Evolutionary conservation across 2,329 filamentous ascomycete genomes (phyloP).

Genomic region (Botrytis sinoallii): DNA sequence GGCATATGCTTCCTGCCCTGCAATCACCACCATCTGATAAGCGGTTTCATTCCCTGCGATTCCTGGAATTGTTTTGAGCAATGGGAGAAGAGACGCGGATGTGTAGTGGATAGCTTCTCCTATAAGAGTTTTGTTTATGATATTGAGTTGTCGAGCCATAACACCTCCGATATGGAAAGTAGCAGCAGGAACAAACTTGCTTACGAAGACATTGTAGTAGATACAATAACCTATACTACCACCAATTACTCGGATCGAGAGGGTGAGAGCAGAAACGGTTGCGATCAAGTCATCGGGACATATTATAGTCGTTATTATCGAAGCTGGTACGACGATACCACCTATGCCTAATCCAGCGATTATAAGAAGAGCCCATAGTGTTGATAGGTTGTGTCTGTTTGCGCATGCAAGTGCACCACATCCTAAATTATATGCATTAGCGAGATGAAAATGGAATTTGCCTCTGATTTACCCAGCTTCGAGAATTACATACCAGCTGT

Average conservation of each 20-base stretch:
- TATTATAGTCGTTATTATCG: conserved; percentile 66
- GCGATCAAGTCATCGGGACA: conserved; percentile 69
- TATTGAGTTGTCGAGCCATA: conserved; percentile 41
- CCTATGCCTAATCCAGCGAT: conserved; percentile 63
- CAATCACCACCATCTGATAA: conserved; percentile 49
- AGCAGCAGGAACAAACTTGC: conserved; percentile 39
- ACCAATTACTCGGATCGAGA: conserved; percentile 67
- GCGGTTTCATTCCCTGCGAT: conserved; percentile 48
- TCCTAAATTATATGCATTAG: conserved; percentile 41
- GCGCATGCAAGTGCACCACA: conserved; percentile 51
- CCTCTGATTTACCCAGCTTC: no score
- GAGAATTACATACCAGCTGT: conserved; percentile 51
- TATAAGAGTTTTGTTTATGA: conserved; percentile 43
- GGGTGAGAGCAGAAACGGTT: conserved; percentile 63
- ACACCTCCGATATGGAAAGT: conserved; percentile 26
- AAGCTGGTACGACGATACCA: conserved; percentile 55
- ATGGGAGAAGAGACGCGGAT: conserved; percentile 39
- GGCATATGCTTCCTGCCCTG: conserved; percentile 43
- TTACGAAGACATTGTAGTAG: conserved; percentile 52
- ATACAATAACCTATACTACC: conserved; percentile 61
- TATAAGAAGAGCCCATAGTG: conserved; percentile 56
- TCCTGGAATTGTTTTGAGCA: conserved; percentile 34
- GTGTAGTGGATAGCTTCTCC: conserved; percentile 44
- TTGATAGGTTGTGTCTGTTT: conserved; percentile 49
- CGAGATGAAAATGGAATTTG: conserved; percentile 37